Evolutionary conservation across 441 rosid species (phyloP).

Genomic region (Adansonia rubrostipa): DNA sequence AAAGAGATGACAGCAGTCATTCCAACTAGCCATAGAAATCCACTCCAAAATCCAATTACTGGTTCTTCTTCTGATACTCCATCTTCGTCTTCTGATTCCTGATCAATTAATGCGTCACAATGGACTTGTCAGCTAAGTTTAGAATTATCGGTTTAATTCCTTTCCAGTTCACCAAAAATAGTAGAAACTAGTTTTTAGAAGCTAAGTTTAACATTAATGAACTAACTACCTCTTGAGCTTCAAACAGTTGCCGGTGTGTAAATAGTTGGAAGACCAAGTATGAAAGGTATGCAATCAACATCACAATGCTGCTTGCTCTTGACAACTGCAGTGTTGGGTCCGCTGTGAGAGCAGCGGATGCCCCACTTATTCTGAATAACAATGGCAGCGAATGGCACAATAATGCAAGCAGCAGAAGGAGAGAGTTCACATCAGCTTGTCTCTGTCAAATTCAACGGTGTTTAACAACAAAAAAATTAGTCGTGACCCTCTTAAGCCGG

Average conservation of each 20-base stretch:
- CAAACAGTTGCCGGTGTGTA: conserved; percentile 75
- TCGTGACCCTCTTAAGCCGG: not conserved
- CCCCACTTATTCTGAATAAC: conserved; percentile 51
- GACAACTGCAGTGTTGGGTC: conserved; percentile 58
- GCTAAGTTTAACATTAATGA: not conserved
- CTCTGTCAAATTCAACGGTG: conserved; percentile 45
- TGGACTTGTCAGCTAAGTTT: not conserved
- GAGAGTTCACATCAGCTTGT: conserved; percentile 83
- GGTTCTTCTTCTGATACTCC: conserved; percentile 55
- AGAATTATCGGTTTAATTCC: not conserved
- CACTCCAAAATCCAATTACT: conserved; percentile 85
- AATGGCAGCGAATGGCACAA: conserved; percentile 74
- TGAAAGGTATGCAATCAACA: conserved; percentile 64
- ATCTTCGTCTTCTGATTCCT: conserved; percentile 48
- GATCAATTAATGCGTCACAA: conserved; percentile 10
- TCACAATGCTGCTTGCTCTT: conserved; percentile 74
- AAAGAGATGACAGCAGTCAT: conserved; percentile 83
- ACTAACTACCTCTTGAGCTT: conserved; percentile 52
- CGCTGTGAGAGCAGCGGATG: conserved; percentile 30
- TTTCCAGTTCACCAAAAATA: not conserved
- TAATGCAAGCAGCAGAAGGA: conserved; percentile 63
- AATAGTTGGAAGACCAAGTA: conserved; percentile 70
- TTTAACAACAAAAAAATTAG: not conserved
- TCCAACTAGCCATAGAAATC: conserved; percentile 78
- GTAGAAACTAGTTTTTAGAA: not conserved